Percentiles rank a stretch among this genome's conserved stretches.
Evolutionary conservation across 75 land plant species (phyloP).

Genomic region (Selaginella moellendorffii): DNA sequence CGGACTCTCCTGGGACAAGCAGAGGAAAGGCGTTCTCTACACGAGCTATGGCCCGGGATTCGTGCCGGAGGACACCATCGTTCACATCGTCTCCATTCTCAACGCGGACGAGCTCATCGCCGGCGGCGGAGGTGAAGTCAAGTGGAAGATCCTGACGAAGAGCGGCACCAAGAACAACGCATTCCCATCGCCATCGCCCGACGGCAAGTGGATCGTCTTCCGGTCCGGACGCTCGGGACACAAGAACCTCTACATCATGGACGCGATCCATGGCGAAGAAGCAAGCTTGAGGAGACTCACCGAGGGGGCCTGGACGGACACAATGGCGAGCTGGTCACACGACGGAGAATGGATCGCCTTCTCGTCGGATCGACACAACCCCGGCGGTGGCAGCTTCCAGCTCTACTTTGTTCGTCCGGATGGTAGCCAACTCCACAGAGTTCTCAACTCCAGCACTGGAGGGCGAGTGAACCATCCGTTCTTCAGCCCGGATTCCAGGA

Average conservation of each 20-base stretch:
- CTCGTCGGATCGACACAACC: conserved; percentile 39
- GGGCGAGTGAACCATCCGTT: conserved; percentile 51
- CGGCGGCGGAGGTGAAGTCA: neutral
- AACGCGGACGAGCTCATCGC: conserved; percentile 8
- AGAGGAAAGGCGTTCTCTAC: conserved; percentile 25
- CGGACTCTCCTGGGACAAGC: conserved; percentile 22
- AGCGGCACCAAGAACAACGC: conserved; percentile 41
- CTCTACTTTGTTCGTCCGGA: conserved; percentile 48
- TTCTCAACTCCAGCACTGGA: conserved; percentile 11
- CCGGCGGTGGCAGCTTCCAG: conserved; percentile 35
- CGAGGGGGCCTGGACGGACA: conserved; percentile 69
- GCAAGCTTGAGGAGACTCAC: conserved; percentile 41
- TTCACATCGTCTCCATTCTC: conserved; percentile 25
- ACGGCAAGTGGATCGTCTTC: conserved; percentile 68
- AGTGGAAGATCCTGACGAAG: conserved; percentile 26
- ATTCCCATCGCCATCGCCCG: conserved; percentile 57
- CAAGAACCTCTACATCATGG: conserved; percentile 53
- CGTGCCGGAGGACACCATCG: conserved; percentile 15
- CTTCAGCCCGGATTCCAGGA: conserved; percentile 49
- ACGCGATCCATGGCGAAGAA: conserved; percentile 58
- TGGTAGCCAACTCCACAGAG: conserved; percentile 44
- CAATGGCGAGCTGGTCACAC: conserved; percentile 80
- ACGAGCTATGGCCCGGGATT: conserved; percentile 32
- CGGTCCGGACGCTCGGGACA: conserved; percentile 60
- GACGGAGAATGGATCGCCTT: conserved; percentile 74